Conservation (phyloP, 2,329 filamentous ascomycete species). For the Sporothrix dimorphospora region DNA sequence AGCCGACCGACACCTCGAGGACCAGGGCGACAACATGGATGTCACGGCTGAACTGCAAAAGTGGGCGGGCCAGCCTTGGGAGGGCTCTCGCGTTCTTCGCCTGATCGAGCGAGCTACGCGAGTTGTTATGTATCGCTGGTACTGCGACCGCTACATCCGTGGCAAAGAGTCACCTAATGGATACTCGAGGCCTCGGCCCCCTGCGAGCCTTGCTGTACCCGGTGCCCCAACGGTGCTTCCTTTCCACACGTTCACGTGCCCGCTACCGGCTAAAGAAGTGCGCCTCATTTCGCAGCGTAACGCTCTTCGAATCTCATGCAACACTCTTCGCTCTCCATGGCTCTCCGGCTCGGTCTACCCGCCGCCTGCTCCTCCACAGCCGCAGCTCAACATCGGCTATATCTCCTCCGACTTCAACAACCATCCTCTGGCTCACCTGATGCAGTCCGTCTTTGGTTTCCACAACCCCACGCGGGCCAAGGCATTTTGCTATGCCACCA, state of each 20-base stretch:
- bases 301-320: constrained; percentile 87
- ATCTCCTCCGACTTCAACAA: constrained; percentile 99
- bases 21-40: constrained; percentile 37
- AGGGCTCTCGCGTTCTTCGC: constrained; percentile 82
- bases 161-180: constrained; percentile 58
- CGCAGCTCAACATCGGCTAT: constrained; percentile 89
- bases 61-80: constrained; percentile 80
- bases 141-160: constrained; percentile 75
- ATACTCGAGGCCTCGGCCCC: constrained; percentile 76
- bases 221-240: constrained; percentile 91
- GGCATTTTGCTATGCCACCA: constrained; percentile 95
- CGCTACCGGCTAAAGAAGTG: constrained; percentile 87
- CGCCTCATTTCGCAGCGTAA: constrained; percentile 94
- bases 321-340: constrained; percentile 85
- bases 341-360: constrained; percentile 77
- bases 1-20: not conserved
- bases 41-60: constrained; percentile 48
- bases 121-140: constrained; percentile 81
- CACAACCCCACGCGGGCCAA: constrained; percentile 74
- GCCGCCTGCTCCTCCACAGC: constrained; percentile 81
- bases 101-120: constrained; percentile 84
- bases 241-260: constrained; percentile 97
- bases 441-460: constrained; percentile 97
- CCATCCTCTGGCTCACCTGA: constrained; percentile 91
- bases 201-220: constrained; percentile 73